Evolutionary conservation across 768 basidiomycete species (phyloP).

Genomic region (Panus rudis): DNA sequence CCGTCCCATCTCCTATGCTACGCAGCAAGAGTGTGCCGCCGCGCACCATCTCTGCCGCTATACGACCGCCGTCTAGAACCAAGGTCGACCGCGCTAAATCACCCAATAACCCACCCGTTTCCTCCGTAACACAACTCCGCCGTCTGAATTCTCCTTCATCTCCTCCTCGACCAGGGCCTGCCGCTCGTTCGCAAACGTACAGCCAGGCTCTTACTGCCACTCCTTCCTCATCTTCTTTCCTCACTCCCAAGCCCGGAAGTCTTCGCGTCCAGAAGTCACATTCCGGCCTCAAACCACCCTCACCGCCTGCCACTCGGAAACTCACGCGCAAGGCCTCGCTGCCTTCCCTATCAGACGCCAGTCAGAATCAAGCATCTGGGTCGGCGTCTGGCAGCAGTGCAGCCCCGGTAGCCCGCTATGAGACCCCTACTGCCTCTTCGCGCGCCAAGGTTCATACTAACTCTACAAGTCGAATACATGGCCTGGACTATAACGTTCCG

Average conservation of each 20-base stretch:
- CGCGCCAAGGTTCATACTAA: constrained; percentile 65
- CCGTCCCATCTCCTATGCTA: constrained; percentile 24
- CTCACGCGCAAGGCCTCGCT: constrained; percentile 74
- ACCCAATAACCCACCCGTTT: constrained; percentile 58
- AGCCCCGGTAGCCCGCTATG: constrained; percentile 49
- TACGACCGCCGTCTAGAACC: constrained; percentile 61
- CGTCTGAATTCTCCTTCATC: constrained; percentile 64
- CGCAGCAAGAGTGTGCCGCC: constrained; percentile 59
- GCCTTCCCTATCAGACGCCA: constrained; percentile 63
- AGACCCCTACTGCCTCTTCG: constrained; percentile 75
- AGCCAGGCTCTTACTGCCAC: constrained; percentile 48
- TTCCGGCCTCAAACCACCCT: constrained; percentile 70
- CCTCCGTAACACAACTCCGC: constrained; percentile 64
- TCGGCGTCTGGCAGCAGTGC: constrained; percentile 35
- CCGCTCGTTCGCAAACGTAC: constrained; percentile 51
- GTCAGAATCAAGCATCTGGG: constrained; percentile 48
- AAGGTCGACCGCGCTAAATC: constrained; percentile 66
- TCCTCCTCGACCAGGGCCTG: constrained; percentile 45
- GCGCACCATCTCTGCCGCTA: constrained; percentile 33
- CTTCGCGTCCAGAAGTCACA: constrained; percentile 82
- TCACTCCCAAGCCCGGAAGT: constrained; percentile 63
- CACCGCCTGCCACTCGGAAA: constrained; percentile 54
- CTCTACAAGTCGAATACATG: constrained; percentile 55
- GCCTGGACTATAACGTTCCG: constrained; percentile 60
- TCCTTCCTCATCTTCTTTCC: constrained; percentile 46